Percentiles rank a stretch among this genome's conserved stretches.
phyloP scores from a whole-genome alignment of 148 eudicot species.

The Chenopodium suecicum region DNA sequence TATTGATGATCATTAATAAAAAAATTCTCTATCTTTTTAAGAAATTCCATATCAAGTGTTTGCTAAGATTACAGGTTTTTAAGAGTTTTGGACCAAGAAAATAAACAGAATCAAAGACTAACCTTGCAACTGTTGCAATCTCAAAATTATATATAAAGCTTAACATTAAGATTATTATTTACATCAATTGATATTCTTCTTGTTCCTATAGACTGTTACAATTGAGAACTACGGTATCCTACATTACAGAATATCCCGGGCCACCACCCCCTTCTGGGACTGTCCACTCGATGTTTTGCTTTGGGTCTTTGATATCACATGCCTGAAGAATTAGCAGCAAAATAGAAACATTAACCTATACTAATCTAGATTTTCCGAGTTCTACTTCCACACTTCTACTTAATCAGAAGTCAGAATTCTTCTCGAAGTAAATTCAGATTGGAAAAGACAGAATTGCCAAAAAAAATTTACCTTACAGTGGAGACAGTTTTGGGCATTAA shows the following conservation, averaged over 20 bases:
- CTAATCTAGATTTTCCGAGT: not conserved
- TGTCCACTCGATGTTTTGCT: constrained; percentile 91
- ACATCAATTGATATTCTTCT: no score
- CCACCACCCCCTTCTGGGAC: constrained; percentile 99
- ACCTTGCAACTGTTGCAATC: no score
- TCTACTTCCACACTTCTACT: not conserved
- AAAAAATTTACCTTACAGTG: constrained; percentile 81
- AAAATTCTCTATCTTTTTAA: no score
- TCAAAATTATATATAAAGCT: no score
- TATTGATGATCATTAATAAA: no score
- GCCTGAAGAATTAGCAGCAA: constrained; percentile 51
- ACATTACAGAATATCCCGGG: constrained; percentile 91
- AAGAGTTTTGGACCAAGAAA: no score
- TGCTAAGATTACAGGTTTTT: no score
- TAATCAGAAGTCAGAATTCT: not conserved
- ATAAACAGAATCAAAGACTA: no score
- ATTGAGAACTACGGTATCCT: constrained; percentile 15
- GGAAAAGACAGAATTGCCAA: not conserved
- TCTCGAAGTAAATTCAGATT: not conserved
- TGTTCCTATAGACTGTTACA: no score
- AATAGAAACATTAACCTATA: not conserved
- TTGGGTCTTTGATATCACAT: constrained; percentile 94
- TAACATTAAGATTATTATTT: no score
- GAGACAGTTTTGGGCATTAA: constrained; percentile 92
- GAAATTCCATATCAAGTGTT: no score